Percentiles rank a stretch among this genome's conserved stretches.
These are phyloP conservation scores for Orychophragmus violaceus DNA, from an alignment of 345 rosid genomes.

Conservation along the genomic window DNA sequence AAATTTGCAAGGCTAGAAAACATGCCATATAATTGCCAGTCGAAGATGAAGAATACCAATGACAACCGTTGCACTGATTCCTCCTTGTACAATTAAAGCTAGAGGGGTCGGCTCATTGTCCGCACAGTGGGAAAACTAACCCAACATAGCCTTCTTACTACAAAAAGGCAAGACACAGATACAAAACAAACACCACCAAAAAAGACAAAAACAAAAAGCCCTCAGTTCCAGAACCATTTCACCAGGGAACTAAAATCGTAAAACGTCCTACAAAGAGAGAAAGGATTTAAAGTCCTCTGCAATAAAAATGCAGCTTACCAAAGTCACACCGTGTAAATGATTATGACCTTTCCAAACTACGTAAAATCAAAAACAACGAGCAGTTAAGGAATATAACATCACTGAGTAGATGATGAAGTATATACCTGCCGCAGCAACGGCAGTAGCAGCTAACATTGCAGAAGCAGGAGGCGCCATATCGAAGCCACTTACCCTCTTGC, in stretches of 20 bases:
- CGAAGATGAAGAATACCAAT: conserved; percentile 88
- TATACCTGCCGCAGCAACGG: conserved; percentile 58
- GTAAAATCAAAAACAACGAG: conserved; percentile 55
- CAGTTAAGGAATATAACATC: conserved; percentile 42
- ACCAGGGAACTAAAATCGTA: conserved; percentile 43
- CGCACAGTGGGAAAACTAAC: conserved; percentile 85
- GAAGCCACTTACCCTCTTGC: conserved; percentile 93
- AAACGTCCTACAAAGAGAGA: conserved; percentile 37
- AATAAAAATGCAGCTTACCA: conserved; percentile 67
- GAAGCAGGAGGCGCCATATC: conserved; percentile 94
- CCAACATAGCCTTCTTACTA: conserved; percentile 89
- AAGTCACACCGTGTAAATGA: conserved; percentile 70
- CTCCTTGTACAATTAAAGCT: conserved; percentile 87
- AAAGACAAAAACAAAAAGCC: conserved; percentile 48
- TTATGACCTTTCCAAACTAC: conserved; percentile 79
- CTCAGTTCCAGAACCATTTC: conserved; percentile 85
- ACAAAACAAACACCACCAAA: conserved; percentile 73
- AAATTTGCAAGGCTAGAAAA: conserved; percentile 63
- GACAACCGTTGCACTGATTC: conserved; percentile 73
- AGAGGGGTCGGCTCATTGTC: conserved; percentile 88
- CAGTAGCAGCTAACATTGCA: conserved; percentile 59
- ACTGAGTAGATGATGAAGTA: conserved; percentile 19
- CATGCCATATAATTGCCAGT: conserved; percentile 79
- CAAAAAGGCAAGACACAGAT: conserved; percentile 63
- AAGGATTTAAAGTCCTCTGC: conserved; percentile 32